Evolutionary conservation across 2,329 filamentous ascomycete genomes (phyloP).

Genomic region (Aspergillus pseudoglaucus): DNA sequence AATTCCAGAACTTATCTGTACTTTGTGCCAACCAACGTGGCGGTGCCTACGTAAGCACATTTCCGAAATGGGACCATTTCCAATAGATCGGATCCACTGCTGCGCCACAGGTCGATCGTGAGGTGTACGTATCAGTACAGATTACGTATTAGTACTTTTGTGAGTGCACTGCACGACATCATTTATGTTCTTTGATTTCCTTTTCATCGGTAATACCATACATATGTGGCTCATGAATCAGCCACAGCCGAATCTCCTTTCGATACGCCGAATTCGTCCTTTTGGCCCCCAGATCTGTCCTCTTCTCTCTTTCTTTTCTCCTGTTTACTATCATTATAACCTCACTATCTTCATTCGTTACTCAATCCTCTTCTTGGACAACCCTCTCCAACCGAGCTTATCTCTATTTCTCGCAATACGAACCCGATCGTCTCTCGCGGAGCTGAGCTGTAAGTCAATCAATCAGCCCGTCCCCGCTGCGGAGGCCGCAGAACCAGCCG

Average conservation of each 20-base stretch:
- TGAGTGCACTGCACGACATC: too few relatives aligned
- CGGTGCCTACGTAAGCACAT: neutral
- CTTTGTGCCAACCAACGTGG: neutral
- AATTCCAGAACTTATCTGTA: too few relatives aligned
- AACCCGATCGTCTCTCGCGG: neutral
- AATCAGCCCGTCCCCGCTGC: slow-evolving; percentile 7
- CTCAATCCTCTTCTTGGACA: neutral
- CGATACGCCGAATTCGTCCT: neutral
- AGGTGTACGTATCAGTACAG: neutral
- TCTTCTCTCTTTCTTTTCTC: neutral
- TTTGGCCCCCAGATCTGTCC: neutral
- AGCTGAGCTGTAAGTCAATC: neutral
- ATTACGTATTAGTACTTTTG: neutral
- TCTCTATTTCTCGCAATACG: neutral
- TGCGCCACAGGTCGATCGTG: neutral
- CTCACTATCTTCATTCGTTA: neutral
- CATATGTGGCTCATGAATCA: neutral
- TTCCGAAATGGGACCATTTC: neutral
- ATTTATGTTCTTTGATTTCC: too few relatives aligned
- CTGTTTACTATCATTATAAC: neutral
- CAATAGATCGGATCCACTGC: neutral
- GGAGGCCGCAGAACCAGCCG: slow-evolving; percentile 9
- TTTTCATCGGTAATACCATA: neutral
- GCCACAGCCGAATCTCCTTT: too few relatives aligned
- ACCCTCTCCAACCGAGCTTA: neutral